Conservation (phyloP, 2,329 filamentous ascomycete genomes). For the Kalaharituber pfeilii region DNA sequence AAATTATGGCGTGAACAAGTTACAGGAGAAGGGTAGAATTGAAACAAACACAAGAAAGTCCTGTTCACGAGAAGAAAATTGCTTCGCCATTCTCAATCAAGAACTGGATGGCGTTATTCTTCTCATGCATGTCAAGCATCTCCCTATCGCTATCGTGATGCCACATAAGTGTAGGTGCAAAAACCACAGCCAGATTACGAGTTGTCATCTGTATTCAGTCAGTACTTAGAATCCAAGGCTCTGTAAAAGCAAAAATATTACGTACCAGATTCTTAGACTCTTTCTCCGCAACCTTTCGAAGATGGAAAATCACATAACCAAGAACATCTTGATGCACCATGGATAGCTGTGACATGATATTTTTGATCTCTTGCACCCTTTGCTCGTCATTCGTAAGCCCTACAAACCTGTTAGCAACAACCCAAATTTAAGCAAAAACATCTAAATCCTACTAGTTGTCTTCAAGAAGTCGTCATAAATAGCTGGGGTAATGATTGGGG, state of each 20-base stretch:
- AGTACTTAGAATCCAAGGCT: slow-evolving; percentile 7
- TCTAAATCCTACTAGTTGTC: slow-evolving; percentile 55
- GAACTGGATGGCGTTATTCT: slow-evolving; percentile 83
- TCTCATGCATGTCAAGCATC: slow-evolving; percentile 88
- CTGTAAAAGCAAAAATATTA: background rate
- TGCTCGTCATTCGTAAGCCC: background rate
- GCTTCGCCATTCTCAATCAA: slow-evolving; percentile 75
- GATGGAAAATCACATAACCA: slow-evolving; percentile 85
- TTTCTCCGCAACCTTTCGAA: slow-evolving; percentile 66
- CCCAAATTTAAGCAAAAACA: slow-evolving; percentile 25
- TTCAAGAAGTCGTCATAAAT: slow-evolving; percentile 82
- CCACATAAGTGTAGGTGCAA: slow-evolving; percentile 93
- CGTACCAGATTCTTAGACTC: slow-evolving; percentile 69
- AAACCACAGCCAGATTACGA: slow-evolving; percentile 89
- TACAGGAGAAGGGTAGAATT: background rate
- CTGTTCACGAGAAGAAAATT: slow-evolving; percentile 40
- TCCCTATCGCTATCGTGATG: slow-evolving; percentile 78
- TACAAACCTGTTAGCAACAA: background rate
- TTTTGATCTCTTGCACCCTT: slow-evolving; percentile 50
- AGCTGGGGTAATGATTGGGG: slow-evolving; percentile 75
- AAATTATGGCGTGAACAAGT: background rate
- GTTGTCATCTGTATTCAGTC: slow-evolving; percentile 55
- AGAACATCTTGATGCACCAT: slow-evolving; percentile 72
- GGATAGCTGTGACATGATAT: slow-evolving; percentile 38
- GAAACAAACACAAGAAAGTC: background rate